These are phyloP conservation scores for Blastomyces silverae DNA, from an alignment of 2,329 filamentous ascomycete genomes.

Conservation along the genomic window DNA sequence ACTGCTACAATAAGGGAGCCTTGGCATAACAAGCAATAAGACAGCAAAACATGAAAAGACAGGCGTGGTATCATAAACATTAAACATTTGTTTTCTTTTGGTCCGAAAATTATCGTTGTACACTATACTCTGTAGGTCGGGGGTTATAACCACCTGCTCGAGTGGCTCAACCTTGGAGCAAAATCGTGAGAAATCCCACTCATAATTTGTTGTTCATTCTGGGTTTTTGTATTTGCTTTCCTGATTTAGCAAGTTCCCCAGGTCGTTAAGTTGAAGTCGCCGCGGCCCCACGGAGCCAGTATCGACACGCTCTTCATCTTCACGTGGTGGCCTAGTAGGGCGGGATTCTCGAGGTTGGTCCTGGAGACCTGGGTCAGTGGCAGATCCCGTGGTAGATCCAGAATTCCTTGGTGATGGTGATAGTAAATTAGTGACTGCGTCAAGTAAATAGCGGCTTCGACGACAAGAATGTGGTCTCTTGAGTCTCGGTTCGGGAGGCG, in stretches of 20 bases:
- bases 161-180: neutral
- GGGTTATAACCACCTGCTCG: neutral
- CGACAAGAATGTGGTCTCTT: slow-evolving; percentile 23
- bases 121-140: neutral
- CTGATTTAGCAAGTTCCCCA: neutral
- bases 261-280: neutral
- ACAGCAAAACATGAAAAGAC: neutral
- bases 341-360: neutral
- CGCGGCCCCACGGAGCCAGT: neutral
- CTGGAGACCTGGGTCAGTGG: neutral
- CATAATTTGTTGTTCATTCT: neutral
- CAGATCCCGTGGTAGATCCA: slow-evolving; percentile 9
- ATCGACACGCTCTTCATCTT: neutral
- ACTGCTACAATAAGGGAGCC: neutral
- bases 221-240: neutral
- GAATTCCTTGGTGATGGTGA: slow-evolving; percentile 17
- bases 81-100: neutral
- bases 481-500: slow-evolving; percentile 11
- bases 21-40: neutral
- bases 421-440: slow-evolving; percentile 33
- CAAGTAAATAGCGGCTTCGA: slow-evolving; percentile 26
- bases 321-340: neutral
- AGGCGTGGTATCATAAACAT: slow-evolving; percentile 3
- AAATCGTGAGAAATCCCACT: neutral
- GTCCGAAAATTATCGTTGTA: neutral